A percentile compares a stretch with the other conserved stretches of the same genome.
phyloP scores from a whole-genome alignment of 768 basidiomycete genomes.

The Omphalotus guepiniiformis region DNA sequence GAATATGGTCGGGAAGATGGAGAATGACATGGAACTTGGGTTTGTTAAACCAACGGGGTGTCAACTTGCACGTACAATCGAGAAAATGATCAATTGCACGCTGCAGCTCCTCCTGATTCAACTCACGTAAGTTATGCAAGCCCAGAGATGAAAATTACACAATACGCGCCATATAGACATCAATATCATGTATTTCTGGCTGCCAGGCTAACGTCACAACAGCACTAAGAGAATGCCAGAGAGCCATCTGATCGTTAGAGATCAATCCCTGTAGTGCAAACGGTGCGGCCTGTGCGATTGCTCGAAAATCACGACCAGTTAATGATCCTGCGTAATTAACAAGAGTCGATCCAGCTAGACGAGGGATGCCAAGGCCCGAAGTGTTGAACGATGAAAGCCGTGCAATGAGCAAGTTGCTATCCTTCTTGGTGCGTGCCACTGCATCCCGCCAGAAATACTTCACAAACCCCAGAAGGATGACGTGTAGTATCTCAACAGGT shows the following conservation, averaged over 20 bases:
- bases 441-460: constrained; percentile 19
- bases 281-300: constrained; percentile 14
- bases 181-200: constrained; percentile 6
- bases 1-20: constrained; percentile 21
- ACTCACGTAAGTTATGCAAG: not conserved
- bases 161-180: not conserved
- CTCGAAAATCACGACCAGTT: constrained; percentile 17
- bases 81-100: constrained; percentile 17
- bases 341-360: not conserved
- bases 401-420: not conserved
- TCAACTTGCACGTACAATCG: constrained; percentile 16
- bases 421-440: constrained; percentile 1
- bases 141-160: not conserved
- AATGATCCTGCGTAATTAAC: constrained; percentile 13
- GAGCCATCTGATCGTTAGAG: not conserved
- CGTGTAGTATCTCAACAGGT: constrained; percentile 18
- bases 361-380: not conserved
- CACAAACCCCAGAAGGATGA: constrained; percentile 17
- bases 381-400: not conserved
- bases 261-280: constrained; percentile 12
- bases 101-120: constrained; percentile 9
- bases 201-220: constrained; percentile 7
- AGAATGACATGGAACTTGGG: constrained; percentile 22
- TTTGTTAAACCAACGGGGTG: constrained; percentile 8
- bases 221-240: constrained; percentile 1